Evolutionary conservation across 805 yeast genomes (phyloP), one percentile per base, ranked within the genome.

Genomic region (Jamesozyma rosinii): DNA sequence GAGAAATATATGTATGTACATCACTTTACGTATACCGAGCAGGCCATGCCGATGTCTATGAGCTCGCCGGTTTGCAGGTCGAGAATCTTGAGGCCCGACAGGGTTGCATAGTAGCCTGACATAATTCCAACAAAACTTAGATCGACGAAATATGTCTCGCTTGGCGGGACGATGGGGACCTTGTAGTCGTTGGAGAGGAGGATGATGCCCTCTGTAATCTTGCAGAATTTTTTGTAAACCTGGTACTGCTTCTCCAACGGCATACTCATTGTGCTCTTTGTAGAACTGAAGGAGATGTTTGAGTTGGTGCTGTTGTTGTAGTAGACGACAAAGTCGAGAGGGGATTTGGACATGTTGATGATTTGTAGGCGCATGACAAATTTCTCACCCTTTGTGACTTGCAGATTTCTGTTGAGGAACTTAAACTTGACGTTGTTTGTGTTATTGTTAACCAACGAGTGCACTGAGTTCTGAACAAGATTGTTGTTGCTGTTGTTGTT

Each of bases 101-200:
- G 40, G 6, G 54, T 52, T 5, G 63, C 51, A 29, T 57, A 59
- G 30, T 55, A 61, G 1, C 66, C 66, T 14, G 53, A 47, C 40
- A 51, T 50, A 5, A 62, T 50, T 5, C 60, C 61, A 17, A 62
- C 52, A 33, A 63, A 54, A 24, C 53, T 50, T 29, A 63, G 44
- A 14, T 53, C 57, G 3, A 55, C 58, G 24, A 53, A 51, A 39
- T 53, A 50, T 6, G 64, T 54, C 27, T 57, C 59, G 15, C 52
- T 51, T 6, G 61, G 57, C 13, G 48, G 49, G 9, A 61, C 50
- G 1, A 57, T 38, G 2, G 65, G 63, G 5, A 61, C 43, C 38
- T 59, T 61, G 42, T 51, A 57, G 34, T 63, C 67, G 37, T 62
- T 63, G 3, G 65, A 53, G 5, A 62, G 47, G 13, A 63, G 44